Evolutionary conservation across 805 yeast species (phyloP).

Genomic region (Starmera pachycereana): DNA sequence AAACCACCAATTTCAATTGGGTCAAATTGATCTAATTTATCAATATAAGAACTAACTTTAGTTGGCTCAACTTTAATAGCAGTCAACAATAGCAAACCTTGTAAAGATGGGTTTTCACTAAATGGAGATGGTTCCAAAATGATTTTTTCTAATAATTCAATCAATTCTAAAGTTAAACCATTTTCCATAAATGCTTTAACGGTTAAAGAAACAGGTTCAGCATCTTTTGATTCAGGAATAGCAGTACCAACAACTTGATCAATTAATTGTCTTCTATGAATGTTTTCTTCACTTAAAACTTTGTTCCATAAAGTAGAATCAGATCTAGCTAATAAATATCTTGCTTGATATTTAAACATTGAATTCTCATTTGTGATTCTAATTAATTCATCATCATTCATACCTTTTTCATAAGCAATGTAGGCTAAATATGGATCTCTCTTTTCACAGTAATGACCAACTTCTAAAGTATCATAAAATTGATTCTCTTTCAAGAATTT

Average conservation of each 20-base stretch:
- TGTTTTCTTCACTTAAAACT: constrained; percentile 66
- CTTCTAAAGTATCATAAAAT: constrained; percentile 84
- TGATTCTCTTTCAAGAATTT: constrained; percentile 88
- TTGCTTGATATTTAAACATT: constrained; percentile 99
- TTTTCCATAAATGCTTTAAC: constrained; percentile 96
- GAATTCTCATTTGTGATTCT: constrained; percentile 91
- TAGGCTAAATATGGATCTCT: constrained; percentile 98
- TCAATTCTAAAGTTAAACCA: constrained; percentile 83
- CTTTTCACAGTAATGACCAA: constrained; percentile 97
- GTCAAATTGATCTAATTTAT: constrained; percentile 82
- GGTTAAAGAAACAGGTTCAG: constrained; percentile 87
- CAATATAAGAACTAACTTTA: constrained; percentile 74
- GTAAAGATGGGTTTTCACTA: constrained; percentile 89
- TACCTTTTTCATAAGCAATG: constrained; percentile 94
- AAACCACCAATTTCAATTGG: constrained; percentile 90
- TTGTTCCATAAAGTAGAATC: constrained; percentile 73
- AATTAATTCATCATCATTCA: constrained; percentile 81
- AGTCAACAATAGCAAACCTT: constrained; percentile 85
- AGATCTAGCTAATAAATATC: constrained; percentile 84
- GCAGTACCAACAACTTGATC: constrained; percentile 96
- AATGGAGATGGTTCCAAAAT: constrained; percentile 96
- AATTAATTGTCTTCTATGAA: constrained; percentile 81
- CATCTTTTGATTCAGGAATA: constrained; percentile 85
- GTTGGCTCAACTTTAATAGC: constrained; percentile 93
- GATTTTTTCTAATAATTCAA: constrained; percentile 91